Percentiles rank a stretch among this genome's conserved stretches.
Conservation (phyloP, 257 asterid genomes). For the Solanum arcanum region DNA sequence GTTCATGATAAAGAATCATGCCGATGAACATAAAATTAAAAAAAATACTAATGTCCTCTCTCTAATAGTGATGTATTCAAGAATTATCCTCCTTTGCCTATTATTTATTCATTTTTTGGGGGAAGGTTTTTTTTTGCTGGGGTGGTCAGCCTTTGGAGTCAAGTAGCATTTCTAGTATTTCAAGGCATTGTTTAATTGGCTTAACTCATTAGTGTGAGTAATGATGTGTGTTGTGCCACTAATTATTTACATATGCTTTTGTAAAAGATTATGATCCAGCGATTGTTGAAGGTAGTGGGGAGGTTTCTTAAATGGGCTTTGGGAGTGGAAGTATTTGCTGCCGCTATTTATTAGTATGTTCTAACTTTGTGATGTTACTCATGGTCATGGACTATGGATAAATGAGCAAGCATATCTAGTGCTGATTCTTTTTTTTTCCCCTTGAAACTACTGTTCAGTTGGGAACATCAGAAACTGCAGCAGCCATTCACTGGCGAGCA, state of each 20-base stretch:
- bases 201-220: constrained; percentile 2
- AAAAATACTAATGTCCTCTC: not conserved
- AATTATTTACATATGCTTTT: constrained; percentile 15
- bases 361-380: not conserved
- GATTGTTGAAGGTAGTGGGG: not conserved
- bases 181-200: constrained; percentile 10
- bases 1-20: not conserved
- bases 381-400: not conserved
- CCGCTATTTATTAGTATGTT: not conserved
- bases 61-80: not conserved
- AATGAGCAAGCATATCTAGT: not conserved
- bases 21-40: not conserved
- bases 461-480: constrained; percentile 86
- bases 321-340: not conserved
- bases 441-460: constrained; percentile 28
- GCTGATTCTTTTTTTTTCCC: not conserved
- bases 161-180: constrained; percentile 9
- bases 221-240: constrained; percentile 40
- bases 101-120: too few species aligned
- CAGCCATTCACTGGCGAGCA: constrained; percentile 93
- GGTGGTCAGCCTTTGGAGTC: not conserved
- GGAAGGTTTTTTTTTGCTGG: too few species aligned
- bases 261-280: constrained; percentile 6
- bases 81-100: not conserved
- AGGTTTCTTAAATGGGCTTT: not conserved